Percentiles rank a stretch among this genome's conserved stretches.
phyloP scores from a whole-genome alignment of 257 asterid genomes.

The Solanum virginianum region DNA sequence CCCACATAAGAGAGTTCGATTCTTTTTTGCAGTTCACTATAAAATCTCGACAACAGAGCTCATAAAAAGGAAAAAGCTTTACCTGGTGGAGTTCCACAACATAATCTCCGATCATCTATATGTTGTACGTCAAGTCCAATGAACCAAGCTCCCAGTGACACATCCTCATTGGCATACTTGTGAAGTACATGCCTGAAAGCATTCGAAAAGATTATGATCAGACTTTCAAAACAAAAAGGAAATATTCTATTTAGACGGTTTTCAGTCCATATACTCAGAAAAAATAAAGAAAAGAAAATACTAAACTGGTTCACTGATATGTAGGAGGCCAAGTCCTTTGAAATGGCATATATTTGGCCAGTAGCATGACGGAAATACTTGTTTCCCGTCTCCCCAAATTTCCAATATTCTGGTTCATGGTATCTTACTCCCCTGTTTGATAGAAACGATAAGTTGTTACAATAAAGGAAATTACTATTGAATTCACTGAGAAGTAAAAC shows the following conservation, averaged over 20 bases:
- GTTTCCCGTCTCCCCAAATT: constrained; percentile 85
- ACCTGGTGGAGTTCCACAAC: constrained; percentile 96
- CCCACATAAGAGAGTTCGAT: not conserved
- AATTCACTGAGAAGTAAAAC: not conserved
- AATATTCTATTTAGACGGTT: not conserved
- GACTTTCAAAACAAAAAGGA: not conserved
- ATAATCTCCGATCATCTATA: constrained; percentile 73
- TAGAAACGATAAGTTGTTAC: not conserved
- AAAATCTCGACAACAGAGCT: not conserved
- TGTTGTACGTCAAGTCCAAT: constrained; percentile 84
- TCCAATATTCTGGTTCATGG: constrained; percentile 92
- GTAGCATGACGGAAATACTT: constrained; percentile 95
- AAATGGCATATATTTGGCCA: constrained; percentile 81
- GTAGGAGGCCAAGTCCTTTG: constrained; percentile 72
- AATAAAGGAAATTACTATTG: not conserved
- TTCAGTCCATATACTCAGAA: not conserved
- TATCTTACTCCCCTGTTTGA: constrained; percentile 77
- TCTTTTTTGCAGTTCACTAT: not conserved
- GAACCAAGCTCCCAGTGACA: constrained; percentile 87
- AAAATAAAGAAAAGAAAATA: not conserved
- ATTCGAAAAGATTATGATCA: not conserved
- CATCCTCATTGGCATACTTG: constrained; percentile 95
- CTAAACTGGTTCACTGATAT: constrained; percentile 68
- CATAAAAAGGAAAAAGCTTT: not conserved
- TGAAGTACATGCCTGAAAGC: constrained; percentile 65